Percentiles rank a stretch among this genome's conserved stretches.
phyloP scores from a whole-genome alignment of 495 filamentous ascomycete species.

The Aspergillus heteromorphus region DNA sequence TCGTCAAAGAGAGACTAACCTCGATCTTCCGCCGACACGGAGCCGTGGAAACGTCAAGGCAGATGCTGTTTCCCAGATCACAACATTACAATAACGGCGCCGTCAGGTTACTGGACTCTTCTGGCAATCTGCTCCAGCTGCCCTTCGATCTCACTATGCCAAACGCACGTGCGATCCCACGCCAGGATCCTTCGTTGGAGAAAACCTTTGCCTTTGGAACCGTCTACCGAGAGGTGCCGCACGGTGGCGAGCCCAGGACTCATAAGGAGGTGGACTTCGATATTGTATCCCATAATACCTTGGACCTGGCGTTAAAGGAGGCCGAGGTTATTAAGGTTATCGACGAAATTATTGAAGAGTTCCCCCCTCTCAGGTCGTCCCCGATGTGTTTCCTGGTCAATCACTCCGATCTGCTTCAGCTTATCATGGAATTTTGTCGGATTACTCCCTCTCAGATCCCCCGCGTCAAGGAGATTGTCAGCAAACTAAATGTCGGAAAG shows the following conservation, averaged over 20 bases:
- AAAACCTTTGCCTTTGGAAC: constrained; percentile 86
- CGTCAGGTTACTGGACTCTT: constrained; percentile 73
- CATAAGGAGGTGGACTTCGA: constrained; percentile 94
- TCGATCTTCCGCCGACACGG: constrained; percentile 88
- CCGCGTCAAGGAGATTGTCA: constrained; percentile 74
- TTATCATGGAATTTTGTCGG: constrained; percentile 83
- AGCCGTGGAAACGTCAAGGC: constrained; percentile 72
- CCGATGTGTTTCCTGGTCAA: constrained; percentile 91
- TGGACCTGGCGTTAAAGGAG: constrained; percentile 85
- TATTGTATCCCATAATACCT: constrained; percentile 71
- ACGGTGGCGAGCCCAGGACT: constrained; percentile 72
- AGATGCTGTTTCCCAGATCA: constrained; percentile 75
- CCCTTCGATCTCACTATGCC: constrained; percentile 90
- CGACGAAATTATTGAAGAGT: constrained; percentile 81
- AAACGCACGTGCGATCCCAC: constrained; percentile 78
- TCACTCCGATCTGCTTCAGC: constrained; percentile 75
- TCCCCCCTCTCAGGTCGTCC: constrained; percentile 63
- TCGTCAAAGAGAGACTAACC: constrained; percentile 69
- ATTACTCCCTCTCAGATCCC: constrained; percentile 64
- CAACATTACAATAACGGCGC: constrained; percentile 66
- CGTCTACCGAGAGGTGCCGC: constrained; percentile 75
- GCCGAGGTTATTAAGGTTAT: constrained; percentile 92
- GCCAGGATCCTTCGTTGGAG: constrained; percentile 58
- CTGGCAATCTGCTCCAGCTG: constrained; percentile 79
- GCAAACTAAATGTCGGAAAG: constrained; percentile 78